These are phyloP conservation scores for Candida albicans DNA, from an alignment of 1,139 yeast species.

Conservation along the genomic window DNA sequence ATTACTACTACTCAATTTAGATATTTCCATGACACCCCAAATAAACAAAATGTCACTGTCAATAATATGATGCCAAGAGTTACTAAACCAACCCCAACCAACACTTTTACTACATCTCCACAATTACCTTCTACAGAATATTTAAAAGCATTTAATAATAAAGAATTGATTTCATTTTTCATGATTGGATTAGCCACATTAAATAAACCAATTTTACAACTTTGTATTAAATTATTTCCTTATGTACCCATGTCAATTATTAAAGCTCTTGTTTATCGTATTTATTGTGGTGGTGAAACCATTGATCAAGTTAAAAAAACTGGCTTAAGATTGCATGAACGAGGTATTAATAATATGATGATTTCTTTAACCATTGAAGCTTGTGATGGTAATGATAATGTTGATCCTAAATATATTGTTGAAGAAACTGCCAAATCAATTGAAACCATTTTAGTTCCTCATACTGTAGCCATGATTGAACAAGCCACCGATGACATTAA, in stretches of 20 bases:
- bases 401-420: conserved; percentile 65
- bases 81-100: not conserved
- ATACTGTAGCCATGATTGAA: conserved; percentile 52
- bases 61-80: conserved; percentile 8
- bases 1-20: conserved; percentile 7
- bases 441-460: conserved; percentile 70
- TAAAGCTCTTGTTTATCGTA: conserved; percentile 71
- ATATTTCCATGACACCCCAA: conserved; percentile 21
- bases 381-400: conserved; percentile 69
- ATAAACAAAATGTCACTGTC: conserved; percentile 16
- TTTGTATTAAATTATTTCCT: conserved; percentile 69
- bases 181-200: conserved; percentile 69
- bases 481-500: conserved; percentile 53
- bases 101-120: not conserved
- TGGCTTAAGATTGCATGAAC: conserved; percentile 61
- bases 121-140: conserved; percentile 22
- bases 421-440: conserved; percentile 68
- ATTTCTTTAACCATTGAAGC: conserved; percentile 90
- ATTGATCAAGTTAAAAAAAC: conserved; percentile 67
- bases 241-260: conserved; percentile 71
- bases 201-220: conserved; percentile 58
- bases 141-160: conserved; percentile 33
- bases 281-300: conserved; percentile 91
- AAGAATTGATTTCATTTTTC: conserved; percentile 59
- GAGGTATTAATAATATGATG: conserved; percentile 94